A percentile compares a stretch with the other conserved stretches of the same genome.
These are phyloP conservation scores for Amauroascus niger DNA, from an alignment of 2,329 filamentous ascomycete species.

Conservation along the genomic window DNA sequence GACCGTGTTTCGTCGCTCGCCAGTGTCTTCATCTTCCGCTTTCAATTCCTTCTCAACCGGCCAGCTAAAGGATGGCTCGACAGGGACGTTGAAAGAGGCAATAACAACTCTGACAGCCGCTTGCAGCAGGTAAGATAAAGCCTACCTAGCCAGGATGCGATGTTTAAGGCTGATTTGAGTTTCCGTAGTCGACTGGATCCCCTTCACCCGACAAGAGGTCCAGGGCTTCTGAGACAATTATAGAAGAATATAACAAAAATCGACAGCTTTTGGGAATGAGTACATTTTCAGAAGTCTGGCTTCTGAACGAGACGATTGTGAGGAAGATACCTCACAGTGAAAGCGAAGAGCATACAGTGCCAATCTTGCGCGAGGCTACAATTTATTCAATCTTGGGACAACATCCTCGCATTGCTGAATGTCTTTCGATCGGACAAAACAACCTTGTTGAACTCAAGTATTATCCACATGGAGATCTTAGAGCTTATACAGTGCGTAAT, in stretches of 20 bases:
- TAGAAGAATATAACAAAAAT: neutral
- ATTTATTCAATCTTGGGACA: neutral
- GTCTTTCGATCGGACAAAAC: neutral
- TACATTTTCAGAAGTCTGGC: neutral
- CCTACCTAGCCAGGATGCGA: neutral
- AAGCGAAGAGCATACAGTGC: neutral
- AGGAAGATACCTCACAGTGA: neutral
- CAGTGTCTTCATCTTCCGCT: neutral
- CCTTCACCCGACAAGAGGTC: neutral
- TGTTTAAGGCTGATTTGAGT: neutral
- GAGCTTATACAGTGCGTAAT: neutral
- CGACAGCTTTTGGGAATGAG: neutral
- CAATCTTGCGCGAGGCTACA: neutral
- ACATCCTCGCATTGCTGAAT: neutral
- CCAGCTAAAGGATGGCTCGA: neutral
- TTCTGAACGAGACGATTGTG: neutral
- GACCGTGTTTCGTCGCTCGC: neutral
- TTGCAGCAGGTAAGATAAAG: neutral
- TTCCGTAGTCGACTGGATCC: neutral
- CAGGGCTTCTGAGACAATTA: neutral
- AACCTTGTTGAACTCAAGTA: neutral
- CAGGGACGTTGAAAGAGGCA: neutral
- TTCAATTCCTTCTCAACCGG: neutral
- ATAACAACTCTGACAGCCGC: neutral
- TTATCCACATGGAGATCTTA: neutral